Base-by-base conservation (phyloP, 306 rosid species). In the Dryas drummondii region DNA sequence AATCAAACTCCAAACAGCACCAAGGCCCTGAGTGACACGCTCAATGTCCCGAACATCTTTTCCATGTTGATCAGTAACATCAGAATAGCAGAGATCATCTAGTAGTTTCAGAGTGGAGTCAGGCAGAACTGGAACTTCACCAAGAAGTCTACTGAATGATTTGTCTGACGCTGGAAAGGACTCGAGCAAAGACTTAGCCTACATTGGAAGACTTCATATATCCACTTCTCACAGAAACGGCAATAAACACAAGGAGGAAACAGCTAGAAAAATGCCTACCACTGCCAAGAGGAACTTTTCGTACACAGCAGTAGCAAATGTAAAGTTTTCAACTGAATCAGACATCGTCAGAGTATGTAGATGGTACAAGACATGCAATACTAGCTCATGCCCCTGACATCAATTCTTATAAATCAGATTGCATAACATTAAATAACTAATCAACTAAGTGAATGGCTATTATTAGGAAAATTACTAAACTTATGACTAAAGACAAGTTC, bases 1-100 rank as follows among this genome's bases (percentile, higher is more conserved):
- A 69, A 94, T 92, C 87, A 94, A 89, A 89, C 90, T 87, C 99
- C 99, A 94, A 32, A 90, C 84, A 32, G 99, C 94, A 78, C 99
- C 99, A 77, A 94, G 97, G 68, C 99, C 99, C 82, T 94, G 99
- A 64, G 99, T 94, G 78, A 94, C 96, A 55, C 97, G 97, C 69
- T 92, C 99, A 71, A 86, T 79, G 78, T 94, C 99, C 57, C 97
- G 89, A 59, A 76, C 77, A 68, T 81, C 70, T 83, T 90, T 92
- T 78, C 97, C 97, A 44, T 75, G 84, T 73, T 75, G 78, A 78
- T 89, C 93, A 74, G 76, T 59, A 59, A 90, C 85, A 80, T 88
- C 88, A 75, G 97, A 84, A 72, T 61, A 84, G 85, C 99, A 94
- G 76, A 94, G 96, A 71, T 94, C 93, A 70, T 78, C 79, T 69